Evolutionary conservation across 1,284 basidiomycete species (phyloP), one percentile per base, ranked within the genome.

Genomic region (Rugosomyces carneus): DNA sequence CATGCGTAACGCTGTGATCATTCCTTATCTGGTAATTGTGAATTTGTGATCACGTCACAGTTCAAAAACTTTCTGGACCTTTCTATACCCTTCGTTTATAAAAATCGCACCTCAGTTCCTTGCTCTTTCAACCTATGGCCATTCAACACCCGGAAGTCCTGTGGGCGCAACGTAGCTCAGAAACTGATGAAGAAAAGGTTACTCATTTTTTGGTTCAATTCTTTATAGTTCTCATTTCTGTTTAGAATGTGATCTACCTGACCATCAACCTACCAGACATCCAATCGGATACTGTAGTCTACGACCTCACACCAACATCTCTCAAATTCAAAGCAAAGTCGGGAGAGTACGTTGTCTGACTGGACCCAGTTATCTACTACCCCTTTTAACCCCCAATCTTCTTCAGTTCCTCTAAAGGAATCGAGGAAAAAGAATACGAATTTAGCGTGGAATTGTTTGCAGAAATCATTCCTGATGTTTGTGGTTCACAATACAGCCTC

Each of bases 161-260:
- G 2, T 96, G 92, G 89, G 92, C 93, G 41, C 91, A 96, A 67
- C 80, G 93, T 56, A 89, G 84, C 69, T 88, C 81, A 21, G 73
- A 68, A 18, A 57, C 69, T 7, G 78, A 75, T 18, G 72, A 81
- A 38, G 76, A 76, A 48, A 93, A 93, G 75, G 92, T 89, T 29
- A 43, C 47, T 51, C 47, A n/a, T n/a, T n/a, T n/a, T n/a, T n/a
- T n/a, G n/a, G 47, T 52, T 45, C 49, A 43, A 47, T 20, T 50
- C 41, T 48, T 48, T 56, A 24, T 32, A 5, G 16, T 44, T 24
- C 23, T 23, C 54, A 59, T 52, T 51, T 50, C 40, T 36, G 16
- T 3, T 15, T 13, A 37, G 36, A 37, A 37, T 23, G 26, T n/a
- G 15, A 35, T 38, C 34, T 45, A 11, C 65, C 63, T 93, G 58